Percentiles rank a stretch among this genome's conserved stretches.
Conservation (phyloP, 2,329 filamentous ascomycete species). For the Ambrosiella beaveri region DNA sequence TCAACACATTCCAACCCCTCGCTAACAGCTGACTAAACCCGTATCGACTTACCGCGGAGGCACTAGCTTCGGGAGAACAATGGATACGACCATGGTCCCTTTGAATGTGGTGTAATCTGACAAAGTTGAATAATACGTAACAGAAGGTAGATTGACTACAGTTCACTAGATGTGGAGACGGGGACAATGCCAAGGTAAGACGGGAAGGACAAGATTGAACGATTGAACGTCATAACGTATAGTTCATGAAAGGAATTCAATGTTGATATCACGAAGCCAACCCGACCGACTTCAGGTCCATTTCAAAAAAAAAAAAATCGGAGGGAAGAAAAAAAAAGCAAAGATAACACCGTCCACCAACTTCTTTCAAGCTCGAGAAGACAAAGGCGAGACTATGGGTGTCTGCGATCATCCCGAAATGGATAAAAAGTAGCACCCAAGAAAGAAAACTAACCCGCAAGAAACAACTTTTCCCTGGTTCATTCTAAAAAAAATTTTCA, state of each 20-base stretch:
- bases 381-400: no score
- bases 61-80: no score
- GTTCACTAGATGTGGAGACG: neutral
- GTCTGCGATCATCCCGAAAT: no score
- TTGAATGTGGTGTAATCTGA: neutral
- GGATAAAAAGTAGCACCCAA: no score
- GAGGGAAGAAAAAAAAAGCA: no score
- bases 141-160: no score
- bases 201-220: neutral
- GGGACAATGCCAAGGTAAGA: neutral
- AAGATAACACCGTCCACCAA: no score
- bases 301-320: neutral
- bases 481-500: conserved; percentile 13
- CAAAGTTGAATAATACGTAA: neutral
- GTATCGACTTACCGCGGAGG: no score
- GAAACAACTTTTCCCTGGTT: neutral
- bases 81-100: no score
- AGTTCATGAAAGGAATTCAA: neutral
- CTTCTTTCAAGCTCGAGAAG: no score
- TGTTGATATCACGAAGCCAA: neutral
- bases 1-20: no score
- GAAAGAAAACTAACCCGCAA: neutral
- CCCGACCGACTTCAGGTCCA: neutral
- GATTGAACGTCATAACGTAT: neutral
- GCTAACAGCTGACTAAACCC: no score